Conservation (phyloP, 805 yeast genomes). For the Kuraishia cidri region DNA sequence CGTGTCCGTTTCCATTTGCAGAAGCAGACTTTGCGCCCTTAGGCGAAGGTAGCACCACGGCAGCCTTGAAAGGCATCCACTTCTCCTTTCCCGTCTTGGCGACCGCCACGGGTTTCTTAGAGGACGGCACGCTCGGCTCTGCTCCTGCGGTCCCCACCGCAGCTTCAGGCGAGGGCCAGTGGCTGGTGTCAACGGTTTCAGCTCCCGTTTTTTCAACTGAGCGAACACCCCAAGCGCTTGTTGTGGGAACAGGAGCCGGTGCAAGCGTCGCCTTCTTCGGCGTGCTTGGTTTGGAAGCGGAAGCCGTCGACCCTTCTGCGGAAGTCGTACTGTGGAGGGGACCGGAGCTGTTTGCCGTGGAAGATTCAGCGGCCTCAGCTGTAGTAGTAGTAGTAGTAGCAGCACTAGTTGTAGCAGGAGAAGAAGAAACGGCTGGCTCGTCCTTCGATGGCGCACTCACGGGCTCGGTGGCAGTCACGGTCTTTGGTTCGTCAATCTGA, state of each 20-base stretch:
- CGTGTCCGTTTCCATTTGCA: background rate
- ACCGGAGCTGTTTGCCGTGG: too few species aligned
- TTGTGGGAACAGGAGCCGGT: slow-evolving; percentile 60
- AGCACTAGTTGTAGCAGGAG: too few species aligned
- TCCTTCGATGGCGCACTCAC: too few species aligned
- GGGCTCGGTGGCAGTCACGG: too few species aligned
- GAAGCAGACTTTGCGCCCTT: background rate
- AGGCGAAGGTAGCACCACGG: slow-evolving; percentile 31
- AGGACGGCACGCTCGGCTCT: slow-evolving; percentile 10
- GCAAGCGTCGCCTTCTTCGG: slow-evolving; percentile 28
- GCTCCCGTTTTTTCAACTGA: background rate
- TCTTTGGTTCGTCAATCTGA: too few species aligned
- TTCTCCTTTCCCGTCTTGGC: slow-evolving; percentile 42
- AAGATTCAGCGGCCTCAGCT: too few species aligned
- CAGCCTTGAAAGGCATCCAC: slow-evolving; percentile 65
- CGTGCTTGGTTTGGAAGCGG: slow-evolving; percentile 14
- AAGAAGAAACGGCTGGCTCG: too few species aligned
- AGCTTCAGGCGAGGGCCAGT: slow-evolving; percentile 27
- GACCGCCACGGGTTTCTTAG: slow-evolving; percentile 6
- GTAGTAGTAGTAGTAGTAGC: too few species aligned
- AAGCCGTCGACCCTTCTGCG: too few species aligned
- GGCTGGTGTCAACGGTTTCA: slow-evolving; percentile 7
- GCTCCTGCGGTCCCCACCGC: slow-evolving; percentile 11
- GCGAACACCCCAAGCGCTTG: slow-evolving; percentile 49
- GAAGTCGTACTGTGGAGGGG: too few species aligned